Evolutionary conservation across 2,329 filamentous ascomycete genomes (phyloP).

Genomic region (Aspergillus pseudotamarii): DNA sequence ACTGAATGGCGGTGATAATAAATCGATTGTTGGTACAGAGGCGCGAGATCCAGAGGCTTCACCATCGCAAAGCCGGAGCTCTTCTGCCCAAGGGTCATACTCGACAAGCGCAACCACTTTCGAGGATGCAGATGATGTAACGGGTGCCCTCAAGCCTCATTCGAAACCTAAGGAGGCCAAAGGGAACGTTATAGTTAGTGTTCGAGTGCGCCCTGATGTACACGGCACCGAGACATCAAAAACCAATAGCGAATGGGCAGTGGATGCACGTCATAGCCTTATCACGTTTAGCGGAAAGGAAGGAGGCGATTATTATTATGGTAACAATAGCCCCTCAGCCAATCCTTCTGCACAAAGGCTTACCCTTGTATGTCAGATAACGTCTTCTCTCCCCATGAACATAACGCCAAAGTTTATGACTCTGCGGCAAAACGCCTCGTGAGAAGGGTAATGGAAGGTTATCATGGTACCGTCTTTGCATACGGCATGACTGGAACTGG

Average conservation of each 20-base stretch:
- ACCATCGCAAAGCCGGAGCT: slow-evolving; percentile 84
- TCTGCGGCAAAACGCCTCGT: slow-evolving; percentile 91
- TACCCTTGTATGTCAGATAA: slow-evolving; percentile 66
- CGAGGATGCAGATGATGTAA: slow-evolving; percentile 71
- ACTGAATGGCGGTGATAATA: slow-evolving; percentile 77
- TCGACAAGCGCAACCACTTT: slow-evolving; percentile 87
- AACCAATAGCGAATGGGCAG: slow-evolving; percentile 83
- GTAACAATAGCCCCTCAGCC: slow-evolving; percentile 54
- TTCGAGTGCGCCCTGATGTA: slow-evolving; percentile 85
- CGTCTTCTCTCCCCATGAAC: slow-evolving; percentile 90
- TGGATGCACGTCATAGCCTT: slow-evolving; percentile 79
- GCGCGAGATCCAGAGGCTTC: slow-evolving; percentile 76
- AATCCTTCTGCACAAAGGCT: neutral
- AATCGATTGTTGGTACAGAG: slow-evolving; percentile 66
- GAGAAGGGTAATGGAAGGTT: slow-evolving; percentile 96
- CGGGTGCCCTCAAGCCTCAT: slow-evolving; percentile 33
- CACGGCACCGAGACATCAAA: slow-evolving; percentile 61
- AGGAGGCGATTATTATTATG: slow-evolving; percentile 89
- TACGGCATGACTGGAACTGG: slow-evolving; percentile 99
- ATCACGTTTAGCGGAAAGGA: slow-evolving; percentile 86
- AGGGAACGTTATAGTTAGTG: slow-evolving; percentile 94
- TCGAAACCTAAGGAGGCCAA: slow-evolving; percentile 68
- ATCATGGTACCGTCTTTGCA: slow-evolving; percentile 96
- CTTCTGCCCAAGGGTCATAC: slow-evolving; percentile 89
- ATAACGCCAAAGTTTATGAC: slow-evolving; percentile 94